These are phyloP conservation scores for Linum trigynum DNA, from an alignment of 345 rosid genomes.

Conservation along the genomic window DNA sequence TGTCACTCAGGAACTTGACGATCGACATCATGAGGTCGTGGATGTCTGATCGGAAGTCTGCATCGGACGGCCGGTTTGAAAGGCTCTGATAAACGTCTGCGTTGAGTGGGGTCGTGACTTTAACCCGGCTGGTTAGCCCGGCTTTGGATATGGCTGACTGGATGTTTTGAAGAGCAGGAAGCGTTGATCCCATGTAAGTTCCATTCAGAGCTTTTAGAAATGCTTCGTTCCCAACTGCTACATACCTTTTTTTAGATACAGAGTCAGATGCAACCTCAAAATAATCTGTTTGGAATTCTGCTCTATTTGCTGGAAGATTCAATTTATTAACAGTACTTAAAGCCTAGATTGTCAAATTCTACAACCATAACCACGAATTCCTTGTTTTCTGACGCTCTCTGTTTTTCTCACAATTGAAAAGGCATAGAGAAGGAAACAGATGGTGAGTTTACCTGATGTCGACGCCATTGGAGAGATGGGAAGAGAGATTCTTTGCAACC, in stretches of 20 bases:
- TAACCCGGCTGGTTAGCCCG: slow-evolving; percentile 13
- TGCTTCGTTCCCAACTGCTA: slow-evolving; percentile 26
- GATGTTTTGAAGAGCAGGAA: slow-evolving; percentile 22
- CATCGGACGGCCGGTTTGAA: slow-evolving; percentile 16
- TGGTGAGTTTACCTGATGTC: slow-evolving; percentile 16
- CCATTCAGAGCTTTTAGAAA: slow-evolving; percentile 17
- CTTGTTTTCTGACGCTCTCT: too few relatives aligned
- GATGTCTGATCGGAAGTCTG: slow-evolving; percentile 16
- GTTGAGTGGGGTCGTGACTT: slow-evolving; percentile 21
- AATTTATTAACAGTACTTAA: background rate
- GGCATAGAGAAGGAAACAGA: background rate
- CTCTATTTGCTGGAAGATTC: background rate
- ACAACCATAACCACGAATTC: too few relatives aligned
- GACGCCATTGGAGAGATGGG: slow-evolving; percentile 11
- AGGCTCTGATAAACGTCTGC: slow-evolving; percentile 18
- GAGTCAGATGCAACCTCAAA: background rate
- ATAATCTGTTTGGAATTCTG: background rate
- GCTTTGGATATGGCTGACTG: slow-evolving; percentile 18
- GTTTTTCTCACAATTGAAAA: too few relatives aligned
- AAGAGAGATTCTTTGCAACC: slow-evolving; percentile 16
- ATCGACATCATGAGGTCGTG: slow-evolving; percentile 17
- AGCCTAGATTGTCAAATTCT: too few relatives aligned
- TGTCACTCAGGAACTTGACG: slow-evolving; percentile 20
- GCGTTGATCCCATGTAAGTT: slow-evolving; percentile 10
- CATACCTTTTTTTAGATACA: slow-evolving; percentile 11